These are phyloP conservation scores for Zygoascus meyerae DNA, from an alignment of 1,139 yeast genomes.

Conservation along the genomic window DNA sequence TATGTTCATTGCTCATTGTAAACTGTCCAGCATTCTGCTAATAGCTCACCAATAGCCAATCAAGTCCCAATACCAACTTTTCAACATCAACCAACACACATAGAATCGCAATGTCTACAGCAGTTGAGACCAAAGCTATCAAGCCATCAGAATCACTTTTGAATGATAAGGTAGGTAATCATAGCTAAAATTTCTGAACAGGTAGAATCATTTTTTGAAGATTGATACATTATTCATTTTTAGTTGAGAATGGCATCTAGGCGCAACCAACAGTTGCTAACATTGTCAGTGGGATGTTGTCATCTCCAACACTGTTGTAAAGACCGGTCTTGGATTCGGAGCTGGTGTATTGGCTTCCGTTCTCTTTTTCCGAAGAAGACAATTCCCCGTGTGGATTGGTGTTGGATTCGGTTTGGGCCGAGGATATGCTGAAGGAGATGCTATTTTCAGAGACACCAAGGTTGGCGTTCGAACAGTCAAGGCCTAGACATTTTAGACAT, in stretches of 20 bases:
- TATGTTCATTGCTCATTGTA: neutral
- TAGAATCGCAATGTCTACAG: conserved; percentile 6
- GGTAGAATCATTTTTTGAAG: too few species aligned
- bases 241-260: too few species aligned
- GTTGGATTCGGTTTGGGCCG: conserved; percentile 95
- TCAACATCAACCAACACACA: conserved; percentile 4
- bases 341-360: conserved; percentile 96
- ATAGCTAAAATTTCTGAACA: too few species aligned
- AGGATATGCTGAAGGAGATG: conserved; percentile 97
- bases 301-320: conserved; percentile 86
- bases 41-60: neutral
- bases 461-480: conserved; percentile 35
- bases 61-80: conserved; percentile 5
- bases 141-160: conserved; percentile 62
- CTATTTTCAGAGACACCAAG: conserved; percentile 63
- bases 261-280: too few species aligned
- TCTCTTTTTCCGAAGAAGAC: conserved; percentile 81
- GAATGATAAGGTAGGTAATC: conserved; percentile 61
- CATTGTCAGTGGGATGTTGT: conserved; percentile 78
- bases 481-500: conserved; percentile 21
- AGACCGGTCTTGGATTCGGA: conserved; percentile 96
- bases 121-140: conserved; percentile 12
- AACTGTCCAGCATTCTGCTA: neutral
- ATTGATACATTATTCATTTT: too few species aligned
- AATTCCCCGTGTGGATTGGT: conserved; percentile 97